Percentiles rank a stretch among this genome's conserved stretches.
Conservation (phyloP, 2,329 filamentous ascomycete species). For the Pseudopyrenochaeta lycopersici region DNA sequence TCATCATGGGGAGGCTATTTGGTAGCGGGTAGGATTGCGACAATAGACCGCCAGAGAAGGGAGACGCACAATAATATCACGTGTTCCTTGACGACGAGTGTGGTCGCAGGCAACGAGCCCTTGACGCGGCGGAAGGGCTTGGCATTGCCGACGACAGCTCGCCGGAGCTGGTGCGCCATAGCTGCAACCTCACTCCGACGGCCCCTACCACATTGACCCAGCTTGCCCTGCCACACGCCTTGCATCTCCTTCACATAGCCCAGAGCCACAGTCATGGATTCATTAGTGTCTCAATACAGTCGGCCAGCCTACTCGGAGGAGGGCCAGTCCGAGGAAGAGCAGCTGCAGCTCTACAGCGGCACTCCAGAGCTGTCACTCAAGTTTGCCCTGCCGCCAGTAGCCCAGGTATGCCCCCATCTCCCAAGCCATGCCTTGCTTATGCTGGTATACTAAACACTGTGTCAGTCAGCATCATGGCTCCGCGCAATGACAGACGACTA, state of each 20-base stretch:
- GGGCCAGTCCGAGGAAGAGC: conserved; percentile 75
- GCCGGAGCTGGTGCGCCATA: conserved; percentile 28
- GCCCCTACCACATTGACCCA: conserved; percentile 19
- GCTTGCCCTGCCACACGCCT: conserved; percentile 5
- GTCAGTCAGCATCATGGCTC: conserved; percentile 90
- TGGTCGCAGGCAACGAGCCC: conserved; percentile 28
- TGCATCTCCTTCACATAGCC: conserved; percentile 10
- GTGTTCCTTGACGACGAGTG: neutral
- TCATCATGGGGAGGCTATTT: too few species aligned
- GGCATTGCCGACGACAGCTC: conserved; percentile 28
- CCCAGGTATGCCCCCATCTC: conserved; percentile 68
- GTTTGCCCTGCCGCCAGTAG: conserved; percentile 93
- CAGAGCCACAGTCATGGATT: conserved; percentile 72
- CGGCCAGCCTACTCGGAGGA: conserved; percentile 79
- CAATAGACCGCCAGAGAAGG: too few species aligned
- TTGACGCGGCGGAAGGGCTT: conserved; percentile 26
- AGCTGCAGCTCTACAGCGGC: conserved; percentile 73
- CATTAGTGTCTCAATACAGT: conserved; percentile 91
- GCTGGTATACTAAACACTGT: conserved; percentile 4
- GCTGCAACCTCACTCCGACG: conserved; percentile 23
- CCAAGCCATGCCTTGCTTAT: neutral
- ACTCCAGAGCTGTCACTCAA: conserved; percentile 84
- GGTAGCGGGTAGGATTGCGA: too few species aligned
- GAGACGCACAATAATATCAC: too few species aligned
- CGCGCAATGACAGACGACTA: conserved; percentile 97